Evolutionary conservation across 768 basidiomycete genomes (phyloP).

Genomic region (Fistulinella prunicolor): DNA sequence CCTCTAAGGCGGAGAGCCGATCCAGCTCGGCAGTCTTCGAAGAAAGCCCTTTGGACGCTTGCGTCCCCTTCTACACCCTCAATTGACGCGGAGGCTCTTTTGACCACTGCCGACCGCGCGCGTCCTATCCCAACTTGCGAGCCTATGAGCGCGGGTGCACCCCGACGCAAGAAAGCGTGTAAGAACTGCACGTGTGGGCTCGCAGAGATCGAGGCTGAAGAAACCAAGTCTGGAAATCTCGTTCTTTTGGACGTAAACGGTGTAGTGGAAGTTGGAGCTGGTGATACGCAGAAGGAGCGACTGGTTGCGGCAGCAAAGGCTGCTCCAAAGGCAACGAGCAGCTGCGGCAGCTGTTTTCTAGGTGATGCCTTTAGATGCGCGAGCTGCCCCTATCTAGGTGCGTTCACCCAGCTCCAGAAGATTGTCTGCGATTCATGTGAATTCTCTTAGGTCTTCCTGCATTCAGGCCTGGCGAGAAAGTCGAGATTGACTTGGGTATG

Average conservation of each 20-base stretch:
- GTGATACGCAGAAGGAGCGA: conserved; percentile 60
- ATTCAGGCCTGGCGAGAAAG: conserved; percentile 98
- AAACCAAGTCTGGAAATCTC: conserved; percentile 56
- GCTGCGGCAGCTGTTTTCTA: conserved; percentile 95
- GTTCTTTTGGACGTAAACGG: conserved; percentile 62
- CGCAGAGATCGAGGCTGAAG: conserved; percentile 88
- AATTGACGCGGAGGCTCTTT: conserved; percentile 79
- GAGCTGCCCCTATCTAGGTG: conserved; percentile 94
- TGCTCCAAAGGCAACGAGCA: conserved; percentile 87
- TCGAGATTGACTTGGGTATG: conserved; percentile 85
- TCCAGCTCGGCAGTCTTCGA: conserved; percentile 62
- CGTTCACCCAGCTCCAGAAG: conserved; percentile 31
- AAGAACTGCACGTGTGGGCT: conserved; percentile 97
- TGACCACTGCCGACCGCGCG: conserved; percentile 78
- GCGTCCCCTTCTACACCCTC: conserved; percentile 64
- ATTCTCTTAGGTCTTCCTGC: conserved; percentile 82
- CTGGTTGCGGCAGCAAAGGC: conserved; percentile 62
- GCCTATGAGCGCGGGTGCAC: conserved; percentile 47
- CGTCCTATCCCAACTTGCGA: conserved; percentile 79
- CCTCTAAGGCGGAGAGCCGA: conserved; percentile 53
- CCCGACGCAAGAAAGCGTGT: conserved; percentile 88
- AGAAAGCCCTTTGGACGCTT: conserved; percentile 88
- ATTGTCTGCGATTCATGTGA: conserved; percentile 10
- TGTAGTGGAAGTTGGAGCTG: conserved; percentile 57
- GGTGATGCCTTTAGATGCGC: conserved; percentile 98